Percentiles rank a stretch among this genome's conserved stretches.
Conservation (phyloP, 768 basidiomycete species). For the Chlorophyllum brunneum region DNA sequence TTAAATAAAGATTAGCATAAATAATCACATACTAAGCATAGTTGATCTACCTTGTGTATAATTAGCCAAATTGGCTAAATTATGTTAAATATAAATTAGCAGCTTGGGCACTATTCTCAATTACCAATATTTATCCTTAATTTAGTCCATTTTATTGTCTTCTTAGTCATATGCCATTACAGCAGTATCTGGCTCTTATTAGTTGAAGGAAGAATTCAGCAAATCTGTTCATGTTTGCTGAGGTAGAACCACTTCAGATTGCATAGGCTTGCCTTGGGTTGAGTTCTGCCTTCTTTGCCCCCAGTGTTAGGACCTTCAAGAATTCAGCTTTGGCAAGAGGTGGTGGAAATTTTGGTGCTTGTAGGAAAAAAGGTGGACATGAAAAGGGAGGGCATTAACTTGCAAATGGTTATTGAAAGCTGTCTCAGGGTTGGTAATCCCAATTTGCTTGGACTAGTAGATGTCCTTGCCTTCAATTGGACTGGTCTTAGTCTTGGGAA, state of each 20-base stretch:
- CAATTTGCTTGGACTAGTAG: slow-evolving; percentile 16
- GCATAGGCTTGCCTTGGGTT: slow-evolving; percentile 22
- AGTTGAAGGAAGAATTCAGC: no score
- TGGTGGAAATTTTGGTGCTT: not conserved
- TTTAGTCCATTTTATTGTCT: no score
- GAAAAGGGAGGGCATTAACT: slow-evolving; percentile 19
- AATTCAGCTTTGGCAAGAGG: slow-evolving; percentile 25
- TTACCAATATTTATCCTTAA: no score
- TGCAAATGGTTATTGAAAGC: slow-evolving; percentile 21
- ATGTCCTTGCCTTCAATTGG: slow-evolving; percentile 1
- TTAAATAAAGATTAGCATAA: no score
- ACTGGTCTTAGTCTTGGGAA: slow-evolving; percentile 2
- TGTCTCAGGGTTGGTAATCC: slow-evolving; percentile 15
- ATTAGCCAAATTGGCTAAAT: no score
- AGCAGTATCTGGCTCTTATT: no score
- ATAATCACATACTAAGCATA: no score
- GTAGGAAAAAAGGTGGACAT: slow-evolving; percentile 16
- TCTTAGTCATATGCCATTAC: no score
- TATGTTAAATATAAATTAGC: no score
- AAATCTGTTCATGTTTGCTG: slow-evolving; percentile 14
- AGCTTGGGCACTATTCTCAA: no score
- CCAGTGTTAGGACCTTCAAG: slow-evolving; percentile 15
- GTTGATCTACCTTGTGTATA: no score
- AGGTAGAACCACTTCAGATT: slow-evolving; percentile 23
- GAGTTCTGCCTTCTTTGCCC: slow-evolving; percentile 9